These are phyloP conservation scores for Suhomyces ambrosiae DNA, from an alignment of 1,139 yeast genomes.

Conservation along the genomic window DNA sequence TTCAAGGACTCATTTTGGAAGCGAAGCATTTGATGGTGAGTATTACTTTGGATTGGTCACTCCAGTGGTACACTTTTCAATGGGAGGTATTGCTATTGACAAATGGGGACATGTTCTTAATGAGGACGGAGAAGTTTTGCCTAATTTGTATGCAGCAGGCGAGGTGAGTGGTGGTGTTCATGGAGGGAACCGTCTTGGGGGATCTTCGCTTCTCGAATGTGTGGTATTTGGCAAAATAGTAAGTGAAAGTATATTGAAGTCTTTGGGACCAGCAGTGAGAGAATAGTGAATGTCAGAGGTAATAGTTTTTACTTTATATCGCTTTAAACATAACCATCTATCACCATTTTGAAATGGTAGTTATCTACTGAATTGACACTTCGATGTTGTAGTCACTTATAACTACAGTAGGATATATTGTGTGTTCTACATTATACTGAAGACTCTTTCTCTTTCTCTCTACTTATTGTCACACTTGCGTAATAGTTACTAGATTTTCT, in stretches of 20 bases:
- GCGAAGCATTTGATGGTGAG: conserved; percentile 7
- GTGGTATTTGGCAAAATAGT: conserved; percentile 39
- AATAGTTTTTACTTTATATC: no score
- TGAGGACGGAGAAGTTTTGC: conserved; percentile 19
- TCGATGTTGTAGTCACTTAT: no score
- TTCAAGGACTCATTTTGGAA: conserved; percentile 27
- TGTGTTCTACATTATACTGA: no score
- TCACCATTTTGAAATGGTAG: no score
- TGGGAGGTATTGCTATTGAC: conserved; percentile 43
- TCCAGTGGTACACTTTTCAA: conserved; percentile 42
- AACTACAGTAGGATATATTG: no score
- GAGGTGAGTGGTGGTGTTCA: conserved; percentile 45
- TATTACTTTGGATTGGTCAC: conserved; percentile 38
- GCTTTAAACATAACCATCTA: no score
- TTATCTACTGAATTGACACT: no score
- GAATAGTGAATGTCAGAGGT: no score
- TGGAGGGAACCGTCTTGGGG: conserved; percentile 42
- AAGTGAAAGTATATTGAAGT: conserved; percentile 13
- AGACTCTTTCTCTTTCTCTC: no score
- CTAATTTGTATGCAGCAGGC: conserved; percentile 38
- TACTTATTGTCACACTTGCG: no score
- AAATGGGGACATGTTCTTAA: conserved; percentile 28
- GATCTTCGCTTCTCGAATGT: conserved; percentile 42
- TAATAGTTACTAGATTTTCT: no score
- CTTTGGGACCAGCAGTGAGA: not conserved